Conservation (phyloP, 345 rosid species). For the Lumnitzera littorea region DNA sequence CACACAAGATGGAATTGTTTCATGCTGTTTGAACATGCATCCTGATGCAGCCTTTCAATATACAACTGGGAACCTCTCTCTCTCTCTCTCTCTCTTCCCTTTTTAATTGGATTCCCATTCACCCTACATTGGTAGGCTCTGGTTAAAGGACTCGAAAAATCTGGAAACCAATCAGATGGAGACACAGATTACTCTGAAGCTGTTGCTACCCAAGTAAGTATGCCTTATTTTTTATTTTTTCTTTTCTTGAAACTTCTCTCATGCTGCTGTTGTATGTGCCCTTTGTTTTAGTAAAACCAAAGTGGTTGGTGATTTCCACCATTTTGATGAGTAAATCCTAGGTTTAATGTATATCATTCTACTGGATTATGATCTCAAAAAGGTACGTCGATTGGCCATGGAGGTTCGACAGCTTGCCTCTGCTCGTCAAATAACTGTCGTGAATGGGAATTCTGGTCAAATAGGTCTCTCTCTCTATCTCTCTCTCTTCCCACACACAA, state of each 20-base stretch:
- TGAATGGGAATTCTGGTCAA: slow-evolving; percentile 62
- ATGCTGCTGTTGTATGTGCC: background rate
- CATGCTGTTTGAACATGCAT: too few species aligned
- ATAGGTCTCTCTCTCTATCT: slow-evolving; percentile 14
- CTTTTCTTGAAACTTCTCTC: background rate
- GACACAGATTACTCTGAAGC: slow-evolving; percentile 56
- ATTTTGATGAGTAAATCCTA: too few species aligned
- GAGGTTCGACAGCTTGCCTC: slow-evolving; percentile 65
- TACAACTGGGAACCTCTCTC: too few species aligned
- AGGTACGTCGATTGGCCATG: slow-evolving; percentile 64
- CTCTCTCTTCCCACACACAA: background rate
- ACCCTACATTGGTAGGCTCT: slow-evolving; percentile 30
- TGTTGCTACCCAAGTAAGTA: slow-evolving; percentile 56
- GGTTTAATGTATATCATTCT: background rate
- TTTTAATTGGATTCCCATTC: background rate
- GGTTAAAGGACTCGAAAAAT: slow-evolving; percentile 49
- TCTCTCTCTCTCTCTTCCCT: background rate
- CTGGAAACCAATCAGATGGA: slow-evolving; percentile 46
- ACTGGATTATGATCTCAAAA: slow-evolving; percentile 1
- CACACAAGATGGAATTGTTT: too few species aligned
- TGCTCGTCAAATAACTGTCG: slow-evolving; percentile 59
- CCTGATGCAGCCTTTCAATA: too few species aligned
- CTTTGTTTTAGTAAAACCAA: background rate
- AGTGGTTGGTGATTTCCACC: background rate
- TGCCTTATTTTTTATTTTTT: background rate